Evolutionary conservation across 140 eudicot genomes (phyloP), one percentile per base, ranked within the genome.

Genomic region (Oenanthe javanica): DNA sequence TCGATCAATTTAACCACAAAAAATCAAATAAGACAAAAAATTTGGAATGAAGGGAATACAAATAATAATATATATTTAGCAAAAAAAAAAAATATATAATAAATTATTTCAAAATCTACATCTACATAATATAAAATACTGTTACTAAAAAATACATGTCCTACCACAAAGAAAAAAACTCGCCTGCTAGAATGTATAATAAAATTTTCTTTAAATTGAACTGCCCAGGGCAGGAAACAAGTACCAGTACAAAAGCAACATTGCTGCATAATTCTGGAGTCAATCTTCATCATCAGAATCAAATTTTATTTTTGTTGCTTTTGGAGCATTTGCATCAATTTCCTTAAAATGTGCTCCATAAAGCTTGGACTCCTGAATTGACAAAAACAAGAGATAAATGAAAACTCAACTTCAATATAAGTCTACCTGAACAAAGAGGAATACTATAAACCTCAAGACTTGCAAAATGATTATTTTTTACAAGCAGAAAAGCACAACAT

Each of bases 281-380:
- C 87, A 91, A 79, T 89, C 89, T 81, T 94, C 98, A 67, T 93
- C 89, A 70, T 95, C 99, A 25, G 97, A 91, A 55, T 77, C 86
- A 57, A 96, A 96, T 70, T 82, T 93, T 63, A 96, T 93, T 89
- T 96, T 96, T 48, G 96, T 89, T 72, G 99, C 93, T 83, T 96
- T 96, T 4, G 99, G 99, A 76, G 99, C 99, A 93, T 96, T 92
- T 21, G 96, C 97, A 67, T 92, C 89, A 69, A 96, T 93, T 85
- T 96, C 99, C 81, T 86, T 91, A 70, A 92, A 96, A 84, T 96
- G 99, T 54, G 99, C 97, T 72, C 99, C 99, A 69, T 96, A 96
- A 45, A 96, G 84, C 92, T 96, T 96, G 45, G 99, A 96, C 81
- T 96, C 99, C 99, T 96, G 82, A 86, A 82, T 49, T 36, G 21